Evolutionary conservation across 768 basidiomycete species (phyloP), one percentile per base, ranked within the genome.

Genomic region (Tylopilus sp.): DNA sequence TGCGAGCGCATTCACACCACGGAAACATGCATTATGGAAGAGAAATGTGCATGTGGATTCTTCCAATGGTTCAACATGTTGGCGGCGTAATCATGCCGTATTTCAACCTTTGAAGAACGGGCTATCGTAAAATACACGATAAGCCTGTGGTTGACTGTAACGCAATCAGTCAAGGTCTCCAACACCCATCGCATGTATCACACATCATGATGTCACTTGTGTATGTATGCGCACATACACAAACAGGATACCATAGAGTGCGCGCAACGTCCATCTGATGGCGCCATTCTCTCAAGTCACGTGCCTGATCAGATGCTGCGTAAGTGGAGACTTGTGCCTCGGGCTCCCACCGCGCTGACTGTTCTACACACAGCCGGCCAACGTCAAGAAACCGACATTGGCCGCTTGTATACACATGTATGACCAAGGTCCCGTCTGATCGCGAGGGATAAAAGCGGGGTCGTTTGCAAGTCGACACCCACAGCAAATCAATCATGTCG

Each of bases 31-130:
- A 29, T 81, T 77, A 80, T 80, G 1, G 83, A 83, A 56, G 83
- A 84, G 58, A 77, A 83, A 49, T 78, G 79, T 8, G 81, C 82
- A 3, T 71, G 75, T 2, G 74, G 76, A 34, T 70, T 82, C 41
- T 64, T 78, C 25, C 63, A 61, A 4, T 84, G 82, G 81, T 83
- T 83, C 60, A 64, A 71, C 45, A 67, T 80, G 29, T 82, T 84
- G 40, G 55, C 59, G 2, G 58, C 51, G 26, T 65, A 59, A 45
- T 44, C 19, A 30, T 45, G 29, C 31, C 31, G 28, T 48, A 4
- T 16, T 19, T 26, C 19, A 16, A 31, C n/a, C n/a, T 26, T 37
- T 24, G 25, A 31, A 49, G 16, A 25, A 30, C 14, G 4, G 21
- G 22, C 25, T 26, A 28, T 42, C 22, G 26, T 24, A 19, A 45